phyloP scores from a whole-genome alignment of 2,329 filamentous ascomycete genomes.

The Trichoderma sp. region DNA sequence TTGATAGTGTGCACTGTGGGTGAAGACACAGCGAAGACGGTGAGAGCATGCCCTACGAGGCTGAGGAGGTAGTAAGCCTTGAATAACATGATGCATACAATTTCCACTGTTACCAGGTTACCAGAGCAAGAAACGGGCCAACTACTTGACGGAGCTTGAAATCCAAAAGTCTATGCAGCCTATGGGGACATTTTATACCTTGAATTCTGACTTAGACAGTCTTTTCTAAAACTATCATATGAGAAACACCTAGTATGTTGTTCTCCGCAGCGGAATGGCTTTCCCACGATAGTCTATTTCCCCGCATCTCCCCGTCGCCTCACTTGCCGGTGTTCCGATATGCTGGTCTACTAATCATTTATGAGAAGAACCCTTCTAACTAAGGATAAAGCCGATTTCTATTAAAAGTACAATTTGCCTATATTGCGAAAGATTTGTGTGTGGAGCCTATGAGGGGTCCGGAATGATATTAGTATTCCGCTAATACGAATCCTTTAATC shows the following conservation, averaged over 20 bases:
- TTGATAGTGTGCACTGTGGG: background rate
- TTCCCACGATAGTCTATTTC: background rate
- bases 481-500: background rate
- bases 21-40: background rate
- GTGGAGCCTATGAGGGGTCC: background rate
- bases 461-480: background rate
- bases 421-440: background rate
- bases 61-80: background rate
- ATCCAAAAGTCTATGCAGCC: background rate
- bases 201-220: background rate
- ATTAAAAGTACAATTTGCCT: background rate
- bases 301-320: conserved; percentile 3
- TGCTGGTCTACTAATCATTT: background rate
- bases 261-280: background rate
- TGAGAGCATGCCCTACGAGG: background rate
- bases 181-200: background rate
- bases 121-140: background rate
- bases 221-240: background rate
- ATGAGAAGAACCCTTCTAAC: background rate
- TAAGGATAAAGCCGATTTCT: background rate
- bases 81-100: background rate
- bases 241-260: background rate
- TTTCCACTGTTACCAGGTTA: background rate
- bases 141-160: background rate
- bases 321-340: background rate